Evolutionary conservation across 495 filamentous ascomycete species (phyloP).

Genomic region (Penicillium goetzii): DNA sequence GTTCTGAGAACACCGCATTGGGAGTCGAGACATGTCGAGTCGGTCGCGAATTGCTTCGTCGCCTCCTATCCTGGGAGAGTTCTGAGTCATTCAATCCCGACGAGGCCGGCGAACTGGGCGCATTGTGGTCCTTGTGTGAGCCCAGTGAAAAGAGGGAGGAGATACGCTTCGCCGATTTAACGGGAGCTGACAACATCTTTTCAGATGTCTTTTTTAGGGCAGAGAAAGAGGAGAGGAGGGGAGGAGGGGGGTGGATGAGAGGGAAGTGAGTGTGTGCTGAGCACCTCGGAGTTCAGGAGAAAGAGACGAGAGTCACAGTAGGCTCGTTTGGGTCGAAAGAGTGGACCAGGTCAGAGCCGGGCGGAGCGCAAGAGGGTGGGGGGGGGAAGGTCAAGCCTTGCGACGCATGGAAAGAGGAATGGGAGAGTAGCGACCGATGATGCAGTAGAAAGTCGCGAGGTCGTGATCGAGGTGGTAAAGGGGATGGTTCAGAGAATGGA

Average conservation of each 20-base stretch:
- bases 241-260: constrained; percentile 10
- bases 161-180: constrained; percentile 55
- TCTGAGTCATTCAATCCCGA: constrained; percentile 19
- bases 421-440: neutral
- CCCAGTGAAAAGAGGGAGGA: constrained; percentile 53
- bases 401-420: constrained; percentile 29
- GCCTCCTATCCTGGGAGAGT: constrained; percentile 30
- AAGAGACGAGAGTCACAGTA: neutral
- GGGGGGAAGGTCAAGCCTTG: constrained; percentile 21
- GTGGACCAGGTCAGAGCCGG: constrained; percentile 5
- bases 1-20: constrained; percentile 35
- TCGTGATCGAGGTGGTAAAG: constrained; percentile 15
- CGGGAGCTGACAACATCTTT: constrained; percentile 53
- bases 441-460: constrained; percentile 6
- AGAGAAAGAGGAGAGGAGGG: constrained; percentile 13
- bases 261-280: constrained; percentile 8
- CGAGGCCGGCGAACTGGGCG: constrained; percentile 22
- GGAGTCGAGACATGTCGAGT: constrained; percentile 46
- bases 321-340: neutral
- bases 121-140: constrained; percentile 41
- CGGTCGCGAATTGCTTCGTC: constrained; percentile 42
- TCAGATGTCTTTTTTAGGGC: constrained; percentile 14
- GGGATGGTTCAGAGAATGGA: constrained; percentile 42
- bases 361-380: neutral
- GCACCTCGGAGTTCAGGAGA: constrained; percentile 6